Conservation (phyloP, 108 stramenopile species). For the Epipyxis sp. region DNA sequence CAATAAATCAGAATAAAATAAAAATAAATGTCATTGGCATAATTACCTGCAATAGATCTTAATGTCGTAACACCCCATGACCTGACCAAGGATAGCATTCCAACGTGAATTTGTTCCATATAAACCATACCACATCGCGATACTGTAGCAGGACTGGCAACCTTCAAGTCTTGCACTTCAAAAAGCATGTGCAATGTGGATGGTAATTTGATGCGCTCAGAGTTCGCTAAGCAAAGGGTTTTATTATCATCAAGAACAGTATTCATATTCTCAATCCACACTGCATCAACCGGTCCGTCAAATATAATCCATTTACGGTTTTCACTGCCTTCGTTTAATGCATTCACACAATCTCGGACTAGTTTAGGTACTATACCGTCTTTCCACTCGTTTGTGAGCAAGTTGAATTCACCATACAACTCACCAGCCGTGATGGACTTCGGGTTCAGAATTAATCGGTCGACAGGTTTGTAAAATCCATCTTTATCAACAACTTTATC, state of each 20-base stretch:
- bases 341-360: slow-evolving; percentile 53
- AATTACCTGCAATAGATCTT: slow-evolving; percentile 36
- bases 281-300: slow-evolving; percentile 66
- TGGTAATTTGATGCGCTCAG: slow-evolving; percentile 46
- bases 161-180: slow-evolving; percentile 61
- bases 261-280: slow-evolving; percentile 73
- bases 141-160: slow-evolving; percentile 67
- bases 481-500: slow-evolving; percentile 51
- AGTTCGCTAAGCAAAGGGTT: slow-evolving; percentile 64
- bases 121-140: slow-evolving; percentile 68
- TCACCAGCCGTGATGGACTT: slow-evolving; percentile 64
- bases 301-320: slow-evolving; percentile 66
- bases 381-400: slow-evolving; percentile 62
- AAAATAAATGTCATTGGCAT: too few relatives aligned
- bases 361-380: slow-evolving; percentile 62
- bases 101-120: slow-evolving; percentile 59
- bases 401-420: slow-evolving; percentile 63
- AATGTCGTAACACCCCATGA: slow-evolving; percentile 38
- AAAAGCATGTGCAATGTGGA: slow-evolving; percentile 63
- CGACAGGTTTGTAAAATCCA: slow-evolving; percentile 59
- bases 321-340: slow-evolving; percentile 19
- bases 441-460: slow-evolving; percentile 58
- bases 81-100: slow-evolving; percentile 44
- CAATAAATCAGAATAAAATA: too few relatives aligned
- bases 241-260: slow-evolving; percentile 68